Evolutionary conservation across 2,329 filamentous ascomycete species (phyloP), one percentile per base, ranked within the genome.

Genomic region (Stagonosporopsis cucurbitacearum): DNA sequence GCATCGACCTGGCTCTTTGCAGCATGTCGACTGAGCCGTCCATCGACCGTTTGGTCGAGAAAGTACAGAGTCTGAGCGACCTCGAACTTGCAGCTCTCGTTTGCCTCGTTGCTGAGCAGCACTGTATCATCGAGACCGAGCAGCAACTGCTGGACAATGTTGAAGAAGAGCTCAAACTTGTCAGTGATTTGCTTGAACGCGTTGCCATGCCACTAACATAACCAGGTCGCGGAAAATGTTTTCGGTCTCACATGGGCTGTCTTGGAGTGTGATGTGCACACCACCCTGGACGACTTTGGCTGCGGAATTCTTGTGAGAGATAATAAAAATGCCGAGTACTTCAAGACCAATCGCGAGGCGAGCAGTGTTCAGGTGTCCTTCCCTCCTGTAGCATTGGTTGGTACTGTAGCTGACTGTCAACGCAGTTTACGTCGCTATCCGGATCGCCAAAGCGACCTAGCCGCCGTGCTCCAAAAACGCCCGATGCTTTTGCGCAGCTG

Each of bases 81-180:
- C 82, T 97, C 36, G 93, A 97, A 77, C 85, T 98, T 57, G 95
- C 94, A 22, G 79, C 90, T 13, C 82, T 98, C 36, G 84, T 97
- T 46, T 93, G 89, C 71, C 84, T 98, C 47, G 83, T 92, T 59
- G 87, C 88, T 57, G 84, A 88, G 63, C 90, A 96, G 75, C 93
- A 98, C 75, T 96, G 92, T 78, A 87, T 98, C 66, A 86, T 98
- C 69, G 89, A 92, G 75, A 90, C 91, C 15, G 84, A 87, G 2
- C 73, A 79, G 4, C 78, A 84, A 32, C 78, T 80, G 48, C 77
- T 94, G 53, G 82, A 89, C 73, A 83, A 87, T 62, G 80, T 96
- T n/a, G 82, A 88, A 39, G 82, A 86, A 48, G 92, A 96, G 75
- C 79, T 96, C 20, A 83, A 85, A 60, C 78, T 95, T 70, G 89